These are phyloP conservation scores for Carnegiea gigantea DNA, from an alignment of 179 eudicot species.

Conservation along the genomic window DNA sequence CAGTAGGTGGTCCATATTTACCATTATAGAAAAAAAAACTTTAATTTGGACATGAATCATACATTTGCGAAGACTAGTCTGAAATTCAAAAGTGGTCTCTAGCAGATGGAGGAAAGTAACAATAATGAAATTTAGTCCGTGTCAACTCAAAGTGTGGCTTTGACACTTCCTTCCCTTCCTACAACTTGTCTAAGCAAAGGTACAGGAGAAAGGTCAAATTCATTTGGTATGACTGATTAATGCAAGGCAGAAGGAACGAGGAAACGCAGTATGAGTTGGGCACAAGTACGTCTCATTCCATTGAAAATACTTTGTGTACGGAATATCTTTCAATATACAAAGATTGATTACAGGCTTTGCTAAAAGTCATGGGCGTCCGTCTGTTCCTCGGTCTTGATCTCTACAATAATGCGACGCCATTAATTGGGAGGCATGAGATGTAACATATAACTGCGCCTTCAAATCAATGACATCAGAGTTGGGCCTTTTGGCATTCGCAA, in stretches of 20 bases:
- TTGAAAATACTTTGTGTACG: neutral
- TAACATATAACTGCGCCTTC: neutral
- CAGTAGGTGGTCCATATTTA: no score
- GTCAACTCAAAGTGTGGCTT: no score
- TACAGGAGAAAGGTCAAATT: no score
- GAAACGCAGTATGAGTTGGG: neutral
- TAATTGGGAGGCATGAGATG: neutral
- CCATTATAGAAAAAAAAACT: no score
- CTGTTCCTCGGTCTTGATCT: neutral
- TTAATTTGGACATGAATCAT: no score
- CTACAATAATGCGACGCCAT: neutral
- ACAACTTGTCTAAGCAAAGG: no score
- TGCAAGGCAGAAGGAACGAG: neutral
- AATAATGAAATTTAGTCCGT: no score
- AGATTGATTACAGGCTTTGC: neutral
- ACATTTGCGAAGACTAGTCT: no score
- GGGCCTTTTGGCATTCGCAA: no score
- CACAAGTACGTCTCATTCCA: neutral
- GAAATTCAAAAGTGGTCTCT: no score
- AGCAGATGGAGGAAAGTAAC: no score
- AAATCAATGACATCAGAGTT: neutral
- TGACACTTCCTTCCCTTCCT: no score
- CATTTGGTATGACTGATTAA: neutral
- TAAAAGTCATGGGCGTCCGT: neutral
- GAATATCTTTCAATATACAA: neutral